Evolutionary conservation across 495 filamentous ascomycete genomes (phyloP).

Genomic region (Aspergillus indologenus): DNA sequence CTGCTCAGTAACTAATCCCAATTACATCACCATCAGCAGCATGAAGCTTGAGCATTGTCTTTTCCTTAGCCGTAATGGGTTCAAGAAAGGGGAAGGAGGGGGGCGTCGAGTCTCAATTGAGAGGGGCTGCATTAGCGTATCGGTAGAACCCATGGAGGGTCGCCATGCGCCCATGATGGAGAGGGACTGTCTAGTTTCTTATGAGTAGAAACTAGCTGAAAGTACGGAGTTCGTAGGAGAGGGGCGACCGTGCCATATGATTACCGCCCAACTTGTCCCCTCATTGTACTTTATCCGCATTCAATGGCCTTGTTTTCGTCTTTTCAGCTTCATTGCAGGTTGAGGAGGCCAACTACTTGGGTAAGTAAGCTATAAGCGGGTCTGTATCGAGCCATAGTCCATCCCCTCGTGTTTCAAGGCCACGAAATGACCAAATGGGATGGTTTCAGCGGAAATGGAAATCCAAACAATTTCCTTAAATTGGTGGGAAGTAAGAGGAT

Average conservation of each 20-base stretch:
- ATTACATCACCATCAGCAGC: constrained; percentile 5
- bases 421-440: too few species aligned
- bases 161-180: background rate
- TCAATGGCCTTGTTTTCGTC: background rate
- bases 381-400: background rate
- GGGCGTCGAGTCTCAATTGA: background rate
- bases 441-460: too few species aligned
- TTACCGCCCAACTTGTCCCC: background rate
- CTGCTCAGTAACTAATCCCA: too few species aligned
- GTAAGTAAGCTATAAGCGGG: too few species aligned
- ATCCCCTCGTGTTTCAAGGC: too few species aligned
- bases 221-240: background rate
- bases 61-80: background rate
- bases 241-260: background rate
- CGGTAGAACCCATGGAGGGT: background rate
- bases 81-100: background rate
- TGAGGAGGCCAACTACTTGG: too few species aligned
- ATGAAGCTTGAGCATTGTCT: background rate
- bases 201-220: too few species aligned
- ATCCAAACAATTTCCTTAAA: too few species aligned
- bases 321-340: background rate
- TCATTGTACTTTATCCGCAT: background rate
- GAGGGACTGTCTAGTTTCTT: too few species aligned
- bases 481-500: too few species aligned
- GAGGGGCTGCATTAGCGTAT: background rate